Conservation (phyloP, 805 yeast species). For the Metschnikowia amazonensis region DNA sequence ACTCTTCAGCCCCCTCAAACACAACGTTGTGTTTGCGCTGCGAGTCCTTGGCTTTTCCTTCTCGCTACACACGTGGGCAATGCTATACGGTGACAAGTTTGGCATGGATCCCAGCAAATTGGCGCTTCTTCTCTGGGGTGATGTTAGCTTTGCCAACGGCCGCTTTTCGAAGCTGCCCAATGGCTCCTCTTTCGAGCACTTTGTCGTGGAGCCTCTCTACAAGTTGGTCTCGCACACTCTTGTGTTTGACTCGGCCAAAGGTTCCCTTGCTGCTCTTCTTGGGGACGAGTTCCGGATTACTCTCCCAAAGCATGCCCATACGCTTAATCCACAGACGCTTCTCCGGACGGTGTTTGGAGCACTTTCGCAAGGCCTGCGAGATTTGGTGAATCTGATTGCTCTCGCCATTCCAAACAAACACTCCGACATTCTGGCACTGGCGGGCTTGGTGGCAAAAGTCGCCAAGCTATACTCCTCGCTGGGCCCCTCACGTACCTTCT, state of each 20-base stretch:
- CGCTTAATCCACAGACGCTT: constrained; percentile 57
- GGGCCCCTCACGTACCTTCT: not conserved
- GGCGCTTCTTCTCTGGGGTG: constrained; percentile 72
- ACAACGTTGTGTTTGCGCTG: constrained; percentile 76
- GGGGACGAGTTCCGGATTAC: constrained; percentile 45
- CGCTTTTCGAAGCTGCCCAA: constrained; percentile 39
- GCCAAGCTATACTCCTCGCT: constrained; percentile 48
- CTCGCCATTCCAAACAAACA: constrained; percentile 10
- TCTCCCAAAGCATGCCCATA: constrained; percentile 38
- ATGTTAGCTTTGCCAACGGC: constrained; percentile 49
- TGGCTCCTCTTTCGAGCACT: constrained; percentile 51
- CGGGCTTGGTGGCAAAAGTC: constrained; percentile 22
- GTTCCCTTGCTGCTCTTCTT: constrained; percentile 42
- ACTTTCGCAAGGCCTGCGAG: constrained; percentile 49
- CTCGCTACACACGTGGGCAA: constrained; percentile 61
- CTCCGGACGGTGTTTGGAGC: constrained; percentile 50
- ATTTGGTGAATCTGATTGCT: constrained; percentile 50
- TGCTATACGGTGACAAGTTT: constrained; percentile 35
- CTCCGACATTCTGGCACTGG: constrained; percentile 28
- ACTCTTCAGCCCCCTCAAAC: constrained; percentile 54
- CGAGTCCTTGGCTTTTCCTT: constrained; percentile 60
- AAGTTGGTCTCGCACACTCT: constrained; percentile 63
- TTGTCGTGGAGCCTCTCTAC: constrained; percentile 76
- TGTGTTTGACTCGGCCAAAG: constrained; percentile 42
- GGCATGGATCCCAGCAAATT: constrained; percentile 36